Conservation (phyloP, 441 rosid genomes). For the Isatis lusitanica region DNA sequence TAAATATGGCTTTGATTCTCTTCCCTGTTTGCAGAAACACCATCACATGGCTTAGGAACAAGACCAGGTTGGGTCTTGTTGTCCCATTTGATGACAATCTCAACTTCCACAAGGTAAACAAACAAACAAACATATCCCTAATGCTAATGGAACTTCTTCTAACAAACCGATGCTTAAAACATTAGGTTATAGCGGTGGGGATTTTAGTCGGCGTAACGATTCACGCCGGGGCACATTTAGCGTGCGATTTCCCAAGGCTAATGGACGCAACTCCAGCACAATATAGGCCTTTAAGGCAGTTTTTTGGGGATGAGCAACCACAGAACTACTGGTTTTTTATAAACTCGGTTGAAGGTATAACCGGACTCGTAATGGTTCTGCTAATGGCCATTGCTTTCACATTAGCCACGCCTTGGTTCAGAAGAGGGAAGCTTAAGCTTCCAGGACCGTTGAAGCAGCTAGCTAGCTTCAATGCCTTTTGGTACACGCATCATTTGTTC, state of each 20-base stretch:
- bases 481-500: conserved; percentile 69
- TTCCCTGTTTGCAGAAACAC: conserved; percentile 66
- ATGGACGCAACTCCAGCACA: conserved; percentile 42
- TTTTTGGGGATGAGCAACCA: conserved; percentile 51
- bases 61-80: conserved; percentile 45
- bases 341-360: conserved; percentile 51
- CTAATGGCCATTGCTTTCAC: conserved; percentile 60
- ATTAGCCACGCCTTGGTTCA: conserved; percentile 58
- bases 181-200: conserved; percentile 53
- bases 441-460: conserved; percentile 56
- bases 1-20: conserved; percentile 65
- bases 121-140: background rate
- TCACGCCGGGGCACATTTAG: conserved; percentile 46
- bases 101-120: conserved; percentile 60
- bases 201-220: conserved; percentile 47
- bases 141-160: background rate
- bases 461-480: conserved; percentile 69
- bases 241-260: conserved; percentile 57
- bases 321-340: conserved; percentile 56
- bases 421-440: conserved; percentile 49
- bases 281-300: conserved; percentile 44
- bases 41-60: conserved; percentile 64
- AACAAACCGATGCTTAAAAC: background rate
- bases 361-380: conserved; percentile 54
- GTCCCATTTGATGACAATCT: conserved; percentile 68